A percentile compares a stretch with the other conserved stretches of the same genome.
Conservation (phyloP, 495 filamentous ascomycete species). For the Hyaloscypha finlandica region DNA sequence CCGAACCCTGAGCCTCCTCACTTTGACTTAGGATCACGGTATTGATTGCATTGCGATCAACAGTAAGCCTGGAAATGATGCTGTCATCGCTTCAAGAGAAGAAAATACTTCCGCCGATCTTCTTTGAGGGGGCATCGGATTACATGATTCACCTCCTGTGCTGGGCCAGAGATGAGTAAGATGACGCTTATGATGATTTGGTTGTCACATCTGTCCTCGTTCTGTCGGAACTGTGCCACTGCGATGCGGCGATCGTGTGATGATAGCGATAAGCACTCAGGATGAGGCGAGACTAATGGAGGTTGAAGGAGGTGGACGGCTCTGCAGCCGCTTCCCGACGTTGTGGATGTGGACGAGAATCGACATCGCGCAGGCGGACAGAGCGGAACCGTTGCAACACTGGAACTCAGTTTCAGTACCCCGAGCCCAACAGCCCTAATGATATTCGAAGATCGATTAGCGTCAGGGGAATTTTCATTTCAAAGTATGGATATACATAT, state of each 20-base stretch:
- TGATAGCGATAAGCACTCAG: not conserved
- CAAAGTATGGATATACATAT: not conserved
- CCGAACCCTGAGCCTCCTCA: not conserved
- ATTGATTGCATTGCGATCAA: not conserved
- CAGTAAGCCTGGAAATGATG: not conserved
- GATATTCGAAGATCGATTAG: not conserved
- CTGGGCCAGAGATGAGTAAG: not conserved
- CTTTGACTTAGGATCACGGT: not conserved
- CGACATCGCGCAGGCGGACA: not conserved
- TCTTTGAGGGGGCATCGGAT: not conserved
- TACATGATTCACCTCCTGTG: not conserved
- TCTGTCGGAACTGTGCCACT: too few relatives aligned
- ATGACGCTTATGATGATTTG: not conserved
- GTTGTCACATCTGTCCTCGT: not conserved
- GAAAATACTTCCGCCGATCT: not conserved
- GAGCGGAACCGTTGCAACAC: not conserved
- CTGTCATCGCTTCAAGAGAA: not conserved
- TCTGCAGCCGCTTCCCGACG: not conserved
- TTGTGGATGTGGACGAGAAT: not conserved
- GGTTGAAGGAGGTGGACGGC: not conserved
- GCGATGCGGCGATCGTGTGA: not conserved
- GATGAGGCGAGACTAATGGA: not conserved
- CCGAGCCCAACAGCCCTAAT: not conserved
- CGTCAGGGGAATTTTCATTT: not conserved
- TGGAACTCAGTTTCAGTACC: not conserved